Evolutionary conservation across 306 rosid genomes (phyloP), one percentile per base, ranked within the genome.

Genomic region (Cajanus cajan): DNA sequence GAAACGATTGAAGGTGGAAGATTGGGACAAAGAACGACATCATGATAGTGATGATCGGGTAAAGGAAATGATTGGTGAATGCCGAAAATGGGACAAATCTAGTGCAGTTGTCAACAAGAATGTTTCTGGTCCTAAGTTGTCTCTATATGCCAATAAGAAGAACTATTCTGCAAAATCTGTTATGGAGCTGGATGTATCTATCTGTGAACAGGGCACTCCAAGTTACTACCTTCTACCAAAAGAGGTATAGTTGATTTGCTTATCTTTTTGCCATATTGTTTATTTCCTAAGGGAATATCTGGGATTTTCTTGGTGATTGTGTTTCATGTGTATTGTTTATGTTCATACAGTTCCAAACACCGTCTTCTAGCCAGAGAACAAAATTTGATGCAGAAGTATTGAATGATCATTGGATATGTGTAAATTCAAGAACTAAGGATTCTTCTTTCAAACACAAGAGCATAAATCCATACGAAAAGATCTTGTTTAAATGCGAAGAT

Each of bases 31-130:
- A 75, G 90, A 87, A 62, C 88, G 87, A 85, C 94, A 88, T 25
- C 79, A 82, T 62, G 97, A 89, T 76, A 88, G 84, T 82, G 93
- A 91, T 74, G 93, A 90, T 84, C 85, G 81, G 85, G 52, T 86
- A 51, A 90, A 87, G 81, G 95, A 89, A 37, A 84, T 93, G 85
- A 91, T 86, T 59, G 85, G 87, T 74, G 97, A 88, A 82, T 85
- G 28, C 66, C 83, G 89, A 80, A 95, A 93, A 79, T 83, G 92
- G 79, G 97, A 88, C 51, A 90, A 88, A 85, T 76, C 77, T 80
- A 44, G 75, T 79, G 61, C 78, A 18, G 76, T 72, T 82, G 83
- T 83, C 79, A 91, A 68, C 87, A 93, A 86, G 87, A 97, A 93
- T 79, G 84, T 47, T 47, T 88, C 86, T 58, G 85, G 86, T 82